Evolutionary conservation across 768 basidiomycete species (phyloP), one percentile per base, ranked within the genome.

Genomic region (Mycena amicta): DNA sequence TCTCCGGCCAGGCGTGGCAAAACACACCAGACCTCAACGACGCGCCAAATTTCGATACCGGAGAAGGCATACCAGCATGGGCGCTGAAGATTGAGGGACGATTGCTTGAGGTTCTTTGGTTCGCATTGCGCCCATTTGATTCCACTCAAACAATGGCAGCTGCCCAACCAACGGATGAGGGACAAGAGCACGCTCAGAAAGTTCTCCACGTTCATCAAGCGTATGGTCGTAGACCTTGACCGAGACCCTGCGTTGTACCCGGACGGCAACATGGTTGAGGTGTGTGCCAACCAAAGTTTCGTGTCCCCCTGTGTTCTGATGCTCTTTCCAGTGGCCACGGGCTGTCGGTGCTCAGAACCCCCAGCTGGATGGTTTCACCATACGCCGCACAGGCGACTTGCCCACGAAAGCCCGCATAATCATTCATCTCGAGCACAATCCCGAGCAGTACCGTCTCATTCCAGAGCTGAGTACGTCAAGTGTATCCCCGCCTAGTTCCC

Each of bases 21-120:
- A 81, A 79, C 5, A 80, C 81, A 3, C 80, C 77, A 0, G 78
- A 80, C 16, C 73, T 78, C 0, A 71, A 77, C 0, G 72, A 74
- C 6, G 72, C 81, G 25, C 50, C 75, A 68, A 72, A 86, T 58
- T 83, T 92, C 54, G 91, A 94, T 60, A 93, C 90, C 0, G 94
- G 93, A 11, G 88, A 93, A 65, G 91, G 91, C 1, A 89, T 95
- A 43, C 92, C 95, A 3, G 90, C 92, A 0, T 98, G 93, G 93
- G 80, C 84, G 33, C 78, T 98, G 57, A 90, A 85, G 70, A 81
- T 97, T 39, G 95, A 98, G 64, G 95, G 95, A 1, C 81, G 94
- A 49, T 69, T 98, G 53, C 76, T 98, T 5, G 90, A 92, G 82
- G 90, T 88, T 57, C 52, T 83, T 23, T 50, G n/a, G n/a, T n/a